Conservation (phyloP, 768 basidiomycete genomes). For the Lyophyllum atratum region DNA sequence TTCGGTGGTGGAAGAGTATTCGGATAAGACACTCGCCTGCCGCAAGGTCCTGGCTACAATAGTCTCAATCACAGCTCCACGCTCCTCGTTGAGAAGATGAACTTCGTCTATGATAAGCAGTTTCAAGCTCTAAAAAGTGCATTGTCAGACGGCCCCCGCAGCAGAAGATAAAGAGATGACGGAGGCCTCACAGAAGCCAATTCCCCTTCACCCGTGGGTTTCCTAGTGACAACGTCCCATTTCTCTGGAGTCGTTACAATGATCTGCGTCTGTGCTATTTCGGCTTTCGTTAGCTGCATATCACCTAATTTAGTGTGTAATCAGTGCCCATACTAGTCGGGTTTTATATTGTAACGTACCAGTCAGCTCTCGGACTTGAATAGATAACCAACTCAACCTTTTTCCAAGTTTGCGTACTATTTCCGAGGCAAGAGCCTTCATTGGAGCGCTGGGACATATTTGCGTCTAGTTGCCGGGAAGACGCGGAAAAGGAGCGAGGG, state of each 20-base stretch:
- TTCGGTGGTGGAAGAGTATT: background rate
- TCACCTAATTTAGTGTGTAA: slow-evolving; percentile 57
- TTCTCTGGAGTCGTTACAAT: slow-evolving; percentile 99
- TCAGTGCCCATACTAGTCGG: background rate
- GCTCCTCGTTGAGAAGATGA: slow-evolving; percentile 94
- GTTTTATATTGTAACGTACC: slow-evolving; percentile 41
- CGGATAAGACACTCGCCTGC: slow-evolving; percentile 52
- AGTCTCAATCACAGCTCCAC: slow-evolving; percentile 97
- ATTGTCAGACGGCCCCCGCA: background rate
- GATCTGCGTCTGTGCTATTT: slow-evolving; percentile 94
- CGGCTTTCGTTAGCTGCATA: slow-evolving; percentile 94
- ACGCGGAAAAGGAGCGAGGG: background rate
- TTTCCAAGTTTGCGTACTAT: slow-evolving; percentile 93
- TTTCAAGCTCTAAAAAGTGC: slow-evolving; percentile 71
- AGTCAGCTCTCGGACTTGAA: slow-evolving; percentile 88
- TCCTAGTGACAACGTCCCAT: slow-evolving; percentile 99
- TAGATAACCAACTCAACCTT: slow-evolving; percentile 84
- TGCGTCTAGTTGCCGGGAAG: background rate
- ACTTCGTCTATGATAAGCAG: slow-evolving; percentile 98
- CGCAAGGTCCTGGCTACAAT: slow-evolving; percentile 95
- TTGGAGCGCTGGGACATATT: slow-evolving; percentile 72
- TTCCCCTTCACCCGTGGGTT: slow-evolving; percentile 96
- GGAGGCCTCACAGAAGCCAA: slow-evolving; percentile 73
- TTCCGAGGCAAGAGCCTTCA: slow-evolving; percentile 97
- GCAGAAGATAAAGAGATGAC: background rate